phyloP scores from a whole-genome alignment of 164 flowering plant genomes.

The Vitis labrusca region DNA sequence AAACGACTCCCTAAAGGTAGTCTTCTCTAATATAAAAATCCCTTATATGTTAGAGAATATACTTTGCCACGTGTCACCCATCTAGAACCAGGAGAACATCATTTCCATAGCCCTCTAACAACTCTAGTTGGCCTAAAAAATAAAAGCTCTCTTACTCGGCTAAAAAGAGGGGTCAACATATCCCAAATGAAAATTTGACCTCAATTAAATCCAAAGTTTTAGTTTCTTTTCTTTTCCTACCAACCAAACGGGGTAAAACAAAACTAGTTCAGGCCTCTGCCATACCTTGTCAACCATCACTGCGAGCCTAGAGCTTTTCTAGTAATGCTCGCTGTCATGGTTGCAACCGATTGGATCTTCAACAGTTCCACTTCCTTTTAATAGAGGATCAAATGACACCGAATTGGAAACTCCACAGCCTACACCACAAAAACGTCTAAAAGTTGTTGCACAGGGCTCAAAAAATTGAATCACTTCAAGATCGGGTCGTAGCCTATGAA shows the following conservation, averaged over 20 bases:
- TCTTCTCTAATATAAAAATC: too few species aligned
- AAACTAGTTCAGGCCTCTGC: not conserved
- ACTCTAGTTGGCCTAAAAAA: too few species aligned
- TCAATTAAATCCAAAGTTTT: not conserved
- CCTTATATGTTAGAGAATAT: too few species aligned
- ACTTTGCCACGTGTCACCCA: too few species aligned
- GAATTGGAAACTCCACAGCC: not conserved
- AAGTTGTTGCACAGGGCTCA: constrained; percentile 24
- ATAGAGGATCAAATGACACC: not conserved
- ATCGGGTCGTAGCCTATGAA: constrained; percentile 27
- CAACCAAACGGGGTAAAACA: not conserved
- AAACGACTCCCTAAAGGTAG: too few species aligned
- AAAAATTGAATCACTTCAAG: constrained; percentile 17
- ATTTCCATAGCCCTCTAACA: rapidly evolving
- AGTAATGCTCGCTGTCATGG: not conserved
- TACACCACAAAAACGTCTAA: constrained; percentile 20
- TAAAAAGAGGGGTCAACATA: too few species aligned
- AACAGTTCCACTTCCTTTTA: not conserved
- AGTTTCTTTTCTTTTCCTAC: not conserved
- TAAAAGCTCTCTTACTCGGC: too few species aligned
- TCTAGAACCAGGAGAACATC: too few species aligned
- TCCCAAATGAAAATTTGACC: too few species aligned
- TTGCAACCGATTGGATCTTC: not conserved
- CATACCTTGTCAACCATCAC: constrained; percentile 27
- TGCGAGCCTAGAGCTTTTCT: constrained; percentile 15